Evolutionary conservation across 2,329 filamentous ascomycete genomes (phyloP), one percentile per base, ranked within the genome.

Genomic region (Neopestalotiopsis sp.): DNA sequence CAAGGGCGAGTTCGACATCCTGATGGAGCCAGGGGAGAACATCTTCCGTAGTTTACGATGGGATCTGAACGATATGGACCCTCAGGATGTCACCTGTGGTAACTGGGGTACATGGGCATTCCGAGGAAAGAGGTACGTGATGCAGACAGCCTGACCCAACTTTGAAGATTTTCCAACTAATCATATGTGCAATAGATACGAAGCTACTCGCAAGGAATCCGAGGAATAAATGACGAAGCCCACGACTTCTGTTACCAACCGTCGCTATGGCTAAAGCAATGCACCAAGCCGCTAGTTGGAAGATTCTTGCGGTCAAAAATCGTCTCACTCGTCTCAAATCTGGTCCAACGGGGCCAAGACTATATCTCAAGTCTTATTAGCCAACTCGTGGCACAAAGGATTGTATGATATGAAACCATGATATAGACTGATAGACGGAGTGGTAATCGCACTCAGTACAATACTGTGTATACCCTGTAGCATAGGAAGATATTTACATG

Each of bases 91-190:
- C 71, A 97, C 92, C 75, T 97, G 94, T 77, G 95, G 96, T 67
- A 99, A 99, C 81, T 99, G 94, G 94, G 96, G 96, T 12, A 86
- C 97, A 1, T 99, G 97, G 94, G 94, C 92, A 14, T 99, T 99
- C 85, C 90, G 96, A 82, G 96, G 96, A 75, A 99, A 99, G 89
- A 92, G 95, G 89, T 98, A 88, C 75, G 89, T 81, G 64, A 45
- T 70, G 49, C 64, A 45, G n/a, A 53, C 56, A 45, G 20, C 17
- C 57, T 40, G 20, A 14, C 57, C 24, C 63, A 12, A 42, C 30
- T 30, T 67, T 70, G 40, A 9, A 30, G 9, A 7, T 30, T 3
- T 61, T 5, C 45, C 38, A 7, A 12, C 81, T 85, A 76, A 86
- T 77, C 30, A 61, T 53, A 45, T 67, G 32, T 68, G 34, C 71